phyloP scores from a whole-genome alignment of 2,329 filamentous ascomycete genomes.

The Hymenoscyphus infarciens region DNA sequence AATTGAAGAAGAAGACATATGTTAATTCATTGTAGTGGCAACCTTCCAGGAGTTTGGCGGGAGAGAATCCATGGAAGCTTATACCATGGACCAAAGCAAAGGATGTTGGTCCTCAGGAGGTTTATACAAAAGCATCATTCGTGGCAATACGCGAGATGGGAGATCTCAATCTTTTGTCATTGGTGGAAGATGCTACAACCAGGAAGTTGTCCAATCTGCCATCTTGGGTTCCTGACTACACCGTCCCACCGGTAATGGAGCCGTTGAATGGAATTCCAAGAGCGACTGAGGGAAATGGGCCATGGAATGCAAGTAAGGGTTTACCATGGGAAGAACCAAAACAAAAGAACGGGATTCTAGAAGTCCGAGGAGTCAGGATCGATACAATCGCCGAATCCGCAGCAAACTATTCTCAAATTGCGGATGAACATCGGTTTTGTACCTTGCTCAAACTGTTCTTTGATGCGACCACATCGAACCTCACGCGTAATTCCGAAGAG shows the following conservation, averaged over 20 bases:
- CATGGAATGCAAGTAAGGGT: slow-evolving; percentile 16
- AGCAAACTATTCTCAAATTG: slow-evolving; percentile 4
- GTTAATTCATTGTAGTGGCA: slow-evolving; percentile 7
- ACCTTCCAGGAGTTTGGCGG: background rate
- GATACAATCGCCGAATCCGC: slow-evolving; percentile 8
- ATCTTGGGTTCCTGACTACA: slow-evolving; percentile 22
- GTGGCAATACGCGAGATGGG: slow-evolving; percentile 13
- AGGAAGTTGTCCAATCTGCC: slow-evolving; percentile 8
- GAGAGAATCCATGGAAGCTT: background rate
- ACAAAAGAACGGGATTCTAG: background rate
- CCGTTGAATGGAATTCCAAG: slow-evolving; percentile 17
- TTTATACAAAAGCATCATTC: slow-evolving; percentile 15
- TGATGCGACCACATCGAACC: background rate
- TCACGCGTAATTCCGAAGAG: slow-evolving; percentile 7
- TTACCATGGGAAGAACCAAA: slow-evolving; percentile 2
- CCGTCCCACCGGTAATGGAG: slow-evolving; percentile 7
- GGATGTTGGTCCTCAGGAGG: background rate
- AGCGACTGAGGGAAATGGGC: slow-evolving; percentile 3
- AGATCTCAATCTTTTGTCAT: slow-evolving; percentile 20
- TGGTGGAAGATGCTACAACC: slow-evolving; percentile 15
- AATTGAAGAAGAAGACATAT: too few species aligned
- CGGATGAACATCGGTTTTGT: background rate
- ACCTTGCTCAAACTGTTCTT: slow-evolving; percentile 3
- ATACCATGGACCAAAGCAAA: slow-evolving; percentile 7
- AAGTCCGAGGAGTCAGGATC: slow-evolving; percentile 3